These are phyloP conservation scores for Cantharellus anzutake DNA, from an alignment of 768 basidiomycete species.

Conservation along the genomic window DNA sequence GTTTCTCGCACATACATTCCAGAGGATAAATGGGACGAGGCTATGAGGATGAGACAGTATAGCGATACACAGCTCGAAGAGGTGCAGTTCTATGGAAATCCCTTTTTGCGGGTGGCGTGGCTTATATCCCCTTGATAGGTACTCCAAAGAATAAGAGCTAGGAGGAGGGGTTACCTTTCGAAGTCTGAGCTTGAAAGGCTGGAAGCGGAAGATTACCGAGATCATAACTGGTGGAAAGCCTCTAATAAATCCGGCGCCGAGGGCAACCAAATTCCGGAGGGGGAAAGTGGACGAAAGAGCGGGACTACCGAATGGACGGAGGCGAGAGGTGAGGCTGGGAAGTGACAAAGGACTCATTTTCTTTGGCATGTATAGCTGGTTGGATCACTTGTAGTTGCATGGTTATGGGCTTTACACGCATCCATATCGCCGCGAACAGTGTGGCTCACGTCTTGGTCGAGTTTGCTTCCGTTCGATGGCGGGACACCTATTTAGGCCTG, in stretches of 20 bases:
- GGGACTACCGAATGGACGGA: slow-evolving; percentile 20
- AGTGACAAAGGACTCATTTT: not conserved
- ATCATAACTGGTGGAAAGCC: slow-evolving; percentile 1
- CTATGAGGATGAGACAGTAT: slow-evolving; percentile 6
- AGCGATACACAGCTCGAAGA: slow-evolving; percentile 11
- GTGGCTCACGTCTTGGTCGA: no score
- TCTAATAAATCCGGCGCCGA: slow-evolving; percentile 8
- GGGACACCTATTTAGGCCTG: no score
- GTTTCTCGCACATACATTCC: slow-evolving; percentile 11
- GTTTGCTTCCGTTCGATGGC: no score
- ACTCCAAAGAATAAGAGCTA: slow-evolving; percentile 12
- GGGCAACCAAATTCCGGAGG: slow-evolving; percentile 8
- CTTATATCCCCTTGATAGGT: slow-evolving; percentile 6
- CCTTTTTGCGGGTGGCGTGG: not conserved
- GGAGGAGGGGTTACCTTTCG: slow-evolving; percentile 10
- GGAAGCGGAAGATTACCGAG: slow-evolving; percentile 12
- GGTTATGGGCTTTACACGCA: no score
- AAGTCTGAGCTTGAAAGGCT: slow-evolving; percentile 7
- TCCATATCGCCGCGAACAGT: no score
- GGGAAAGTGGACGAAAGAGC: slow-evolving; percentile 13
- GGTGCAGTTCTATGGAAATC: slow-evolving; percentile 6
- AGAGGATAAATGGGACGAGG: slow-evolving; percentile 6
- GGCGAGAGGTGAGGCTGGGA: slow-evolving; percentile 14
- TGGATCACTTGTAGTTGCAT: no score
- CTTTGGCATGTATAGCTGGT: no score